Evolutionary conservation across 2,329 filamentous ascomycete species (phyloP).

Genomic region (Zymoseptoria pseudotritici): DNA sequence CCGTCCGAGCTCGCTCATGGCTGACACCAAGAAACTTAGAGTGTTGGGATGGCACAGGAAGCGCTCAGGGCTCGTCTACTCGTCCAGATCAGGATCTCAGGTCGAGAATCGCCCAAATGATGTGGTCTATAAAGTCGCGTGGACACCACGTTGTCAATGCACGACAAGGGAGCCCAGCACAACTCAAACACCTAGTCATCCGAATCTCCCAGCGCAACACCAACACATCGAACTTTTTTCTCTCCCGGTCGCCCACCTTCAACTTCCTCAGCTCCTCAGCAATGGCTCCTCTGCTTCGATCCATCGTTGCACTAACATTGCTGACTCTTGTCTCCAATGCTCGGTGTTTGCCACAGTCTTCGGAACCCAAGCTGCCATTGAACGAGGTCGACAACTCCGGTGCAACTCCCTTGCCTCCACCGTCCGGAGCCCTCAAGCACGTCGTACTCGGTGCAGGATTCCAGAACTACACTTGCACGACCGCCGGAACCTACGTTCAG

Average conservation of each 20-base stretch:
- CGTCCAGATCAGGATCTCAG: background rate
- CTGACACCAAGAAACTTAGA: background rate
- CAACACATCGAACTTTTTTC: background rate
- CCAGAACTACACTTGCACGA: constrained; percentile 60
- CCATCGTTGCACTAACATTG: constrained; percentile 8
- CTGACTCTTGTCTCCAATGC: constrained; percentile 8
- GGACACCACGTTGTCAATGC: background rate
- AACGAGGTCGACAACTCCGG: constrained; percentile 12
- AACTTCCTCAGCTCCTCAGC: background rate
- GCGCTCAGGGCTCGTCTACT: background rate
- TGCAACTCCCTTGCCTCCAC: constrained; percentile 12
- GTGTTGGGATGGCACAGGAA: background rate
- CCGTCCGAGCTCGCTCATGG: background rate
- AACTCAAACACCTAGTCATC: constrained; percentile 1
- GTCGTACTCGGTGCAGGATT: constrained; percentile 58
- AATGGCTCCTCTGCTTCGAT: constrained; percentile 10
- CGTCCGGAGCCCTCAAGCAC: constrained; percentile 22
- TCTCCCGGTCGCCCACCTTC: background rate
- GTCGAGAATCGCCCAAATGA: background rate
- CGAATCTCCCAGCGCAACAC: background rate
- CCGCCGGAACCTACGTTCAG: constrained; percentile 16
- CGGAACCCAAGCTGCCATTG: constrained; percentile 11
- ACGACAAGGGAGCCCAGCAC: constrained; percentile 1
- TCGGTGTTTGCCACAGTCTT: background rate
- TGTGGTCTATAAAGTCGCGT: constrained; percentile 6